Evolutionary conservation across 139 green algal species (phyloP).

Genomic region (Chlorella sorokiniana): DNA sequence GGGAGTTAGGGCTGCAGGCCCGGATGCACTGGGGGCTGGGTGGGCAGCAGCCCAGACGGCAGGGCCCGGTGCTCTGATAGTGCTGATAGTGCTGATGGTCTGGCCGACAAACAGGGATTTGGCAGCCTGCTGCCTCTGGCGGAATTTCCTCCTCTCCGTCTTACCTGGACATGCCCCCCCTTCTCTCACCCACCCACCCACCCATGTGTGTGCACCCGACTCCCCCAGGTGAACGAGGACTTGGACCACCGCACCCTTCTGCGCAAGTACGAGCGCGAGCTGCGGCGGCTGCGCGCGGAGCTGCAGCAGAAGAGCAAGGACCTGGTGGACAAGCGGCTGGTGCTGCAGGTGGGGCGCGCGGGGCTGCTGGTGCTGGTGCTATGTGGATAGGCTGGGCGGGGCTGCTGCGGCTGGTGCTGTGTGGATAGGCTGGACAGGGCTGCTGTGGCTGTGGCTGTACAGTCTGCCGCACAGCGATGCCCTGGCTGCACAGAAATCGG

Average conservation of each 20-base stretch:
- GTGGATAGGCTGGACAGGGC: too few relatives aligned
- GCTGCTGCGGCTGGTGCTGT: too few relatives aligned
- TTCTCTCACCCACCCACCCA: too few relatives aligned
- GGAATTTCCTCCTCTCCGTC: too few relatives aligned
- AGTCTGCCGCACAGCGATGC: too few relatives aligned
- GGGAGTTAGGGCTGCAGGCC: not conserved
- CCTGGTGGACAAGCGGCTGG: constrained; percentile 89
- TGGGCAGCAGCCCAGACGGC: not conserved
- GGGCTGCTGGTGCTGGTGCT: not conserved
- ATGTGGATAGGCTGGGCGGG: not conserved
- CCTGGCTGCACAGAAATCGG: too few relatives aligned
- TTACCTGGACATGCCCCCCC: too few relatives aligned
- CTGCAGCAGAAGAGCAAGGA: constrained; percentile 79
- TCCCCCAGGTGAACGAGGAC: constrained; percentile 90
- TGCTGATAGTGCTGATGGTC: too few relatives aligned
- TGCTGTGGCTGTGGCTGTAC: too few relatives aligned
- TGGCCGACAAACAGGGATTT: too few relatives aligned
- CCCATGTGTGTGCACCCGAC: not conserved
- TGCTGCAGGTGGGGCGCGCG: constrained; percentile 76
- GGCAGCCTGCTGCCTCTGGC: too few relatives aligned
- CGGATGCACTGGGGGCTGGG: not conserved
- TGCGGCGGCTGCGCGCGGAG: constrained; percentile 85
- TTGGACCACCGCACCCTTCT: constrained; percentile 93
- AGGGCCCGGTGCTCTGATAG: too few relatives aligned
- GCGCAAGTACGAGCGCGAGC: constrained; percentile 93